These are phyloP conservation scores for Ophioceras dolichostomum DNA, from an alignment of 2,329 filamentous ascomycete species.

Conservation along the genomic window DNA sequence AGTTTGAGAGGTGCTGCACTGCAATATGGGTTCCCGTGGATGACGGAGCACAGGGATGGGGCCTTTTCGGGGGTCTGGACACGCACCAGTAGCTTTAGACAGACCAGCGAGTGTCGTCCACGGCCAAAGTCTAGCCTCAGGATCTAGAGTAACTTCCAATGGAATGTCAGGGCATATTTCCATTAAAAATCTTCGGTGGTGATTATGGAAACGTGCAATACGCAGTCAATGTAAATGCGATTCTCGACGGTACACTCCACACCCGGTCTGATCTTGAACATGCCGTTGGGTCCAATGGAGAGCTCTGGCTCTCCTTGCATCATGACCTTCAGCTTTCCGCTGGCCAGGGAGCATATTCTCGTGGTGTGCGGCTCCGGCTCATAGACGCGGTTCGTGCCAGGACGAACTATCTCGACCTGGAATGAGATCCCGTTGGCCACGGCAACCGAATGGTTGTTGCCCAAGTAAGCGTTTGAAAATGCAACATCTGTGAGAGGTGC, in stretches of 20 bases:
- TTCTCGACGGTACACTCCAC: conserved; percentile 26
- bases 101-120: too few relatives aligned
- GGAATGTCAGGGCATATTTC: too few relatives aligned
- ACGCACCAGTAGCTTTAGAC: too few relatives aligned
- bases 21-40: too few relatives aligned
- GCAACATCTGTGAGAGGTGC: conserved; percentile 13
- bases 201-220: conserved; percentile 19
- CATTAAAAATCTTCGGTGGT: neutral
- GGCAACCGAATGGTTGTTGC: conserved; percentile 9
- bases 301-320: conserved; percentile 21
- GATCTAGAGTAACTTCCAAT: too few relatives aligned
- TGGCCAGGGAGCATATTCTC: conserved; percentile 15
- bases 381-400: conserved; percentile 11
- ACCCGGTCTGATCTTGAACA: conserved; percentile 28
- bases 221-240: conserved; percentile 28
- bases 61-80: too few relatives aligned
- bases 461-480: conserved; percentile 20
- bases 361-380: conserved; percentile 7
- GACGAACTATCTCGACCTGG: conserved; percentile 14
- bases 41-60: too few relatives aligned
- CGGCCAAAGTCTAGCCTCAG: too few relatives aligned
- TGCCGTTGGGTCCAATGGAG: conserved; percentile 27
- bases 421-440: conserved; percentile 15
- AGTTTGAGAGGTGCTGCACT: too few relatives aligned
- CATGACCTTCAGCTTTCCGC: conserved; percentile 16